Evolutionary conservation across 2,329 filamentous ascomycete genomes (phyloP).

Genomic region (Neopestalotiopsis sp.): DNA sequence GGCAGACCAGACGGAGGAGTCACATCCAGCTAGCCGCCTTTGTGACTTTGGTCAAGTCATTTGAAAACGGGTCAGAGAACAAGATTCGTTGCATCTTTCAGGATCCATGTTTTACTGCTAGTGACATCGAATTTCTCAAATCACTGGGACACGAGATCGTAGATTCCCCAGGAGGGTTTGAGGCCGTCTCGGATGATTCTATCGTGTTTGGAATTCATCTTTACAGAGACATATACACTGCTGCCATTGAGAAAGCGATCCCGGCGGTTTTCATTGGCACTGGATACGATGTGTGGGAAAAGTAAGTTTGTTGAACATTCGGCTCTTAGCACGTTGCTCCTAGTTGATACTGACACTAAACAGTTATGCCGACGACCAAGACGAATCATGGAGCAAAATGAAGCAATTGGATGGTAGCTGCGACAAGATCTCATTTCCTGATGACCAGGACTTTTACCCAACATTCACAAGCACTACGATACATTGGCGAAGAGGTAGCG

Average conservation of each 20-base stretch:
- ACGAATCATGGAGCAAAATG: conserved; percentile 36
- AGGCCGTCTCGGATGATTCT: conserved; percentile 50
- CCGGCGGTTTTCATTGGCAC: conserved; percentile 66
- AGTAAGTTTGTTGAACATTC: neutral
- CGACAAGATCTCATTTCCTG: conserved; percentile 40
- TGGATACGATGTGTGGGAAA: conserved; percentile 54
- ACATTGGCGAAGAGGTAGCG: conserved; percentile 41
- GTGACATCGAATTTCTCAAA: conserved; percentile 57
- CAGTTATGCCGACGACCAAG: conserved; percentile 11
- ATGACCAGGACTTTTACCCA: conserved; percentile 38
- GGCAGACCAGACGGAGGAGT: conserved; percentile 49
- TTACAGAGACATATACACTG: conserved; percentile 57
- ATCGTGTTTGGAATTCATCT: conserved; percentile 69
- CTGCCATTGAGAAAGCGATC: conserved; percentile 48
- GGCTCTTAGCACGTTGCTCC: neutral
- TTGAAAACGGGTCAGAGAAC: conserved; percentile 33
- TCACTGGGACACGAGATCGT: conserved; percentile 58
- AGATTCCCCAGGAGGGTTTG: conserved; percentile 57
- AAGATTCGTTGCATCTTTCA: conserved; percentile 56
- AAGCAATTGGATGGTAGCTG: conserved; percentile 38
- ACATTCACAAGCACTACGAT: conserved; percentile 47
- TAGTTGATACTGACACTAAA: neutral
- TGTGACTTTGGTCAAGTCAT: conserved; percentile 47
- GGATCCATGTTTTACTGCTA: conserved; percentile 55
- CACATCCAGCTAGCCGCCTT: conserved; percentile 61